These are phyloP conservation scores for Talaromyces sp. DNA, from an alignment of 2,329 filamentous ascomycete genomes.

Conservation along the genomic window DNA sequence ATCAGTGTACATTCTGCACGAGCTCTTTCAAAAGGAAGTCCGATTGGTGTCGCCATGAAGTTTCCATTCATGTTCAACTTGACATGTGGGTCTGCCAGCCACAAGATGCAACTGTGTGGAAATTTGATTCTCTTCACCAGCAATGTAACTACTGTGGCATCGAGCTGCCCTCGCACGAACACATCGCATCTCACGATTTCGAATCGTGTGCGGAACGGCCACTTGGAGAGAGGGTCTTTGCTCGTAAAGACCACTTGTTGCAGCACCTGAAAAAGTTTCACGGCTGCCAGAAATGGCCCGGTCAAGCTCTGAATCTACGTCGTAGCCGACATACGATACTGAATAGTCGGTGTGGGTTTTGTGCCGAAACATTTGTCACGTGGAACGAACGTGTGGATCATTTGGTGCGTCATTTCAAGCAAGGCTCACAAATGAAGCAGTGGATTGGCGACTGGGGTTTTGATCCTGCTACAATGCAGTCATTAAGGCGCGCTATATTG, in stretches of 20 bases:
- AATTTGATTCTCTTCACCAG: conserved; percentile 17
- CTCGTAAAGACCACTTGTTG: conserved; percentile 56
- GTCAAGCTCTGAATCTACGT: conserved; percentile 47
- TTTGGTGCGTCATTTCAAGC: conserved; percentile 54
- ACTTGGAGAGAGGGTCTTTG: conserved; percentile 52
- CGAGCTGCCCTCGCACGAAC: conserved; percentile 44
- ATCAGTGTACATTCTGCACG: conserved; percentile 51
- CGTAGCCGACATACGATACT: conserved; percentile 44
- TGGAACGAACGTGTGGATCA: conserved; percentile 55
- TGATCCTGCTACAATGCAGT: conserved; percentile 29
- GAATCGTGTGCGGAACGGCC: conserved; percentile 52
- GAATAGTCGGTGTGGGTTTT: conserved; percentile 55
- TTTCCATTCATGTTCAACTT: conserved; percentile 48
- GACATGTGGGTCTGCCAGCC: conserved; percentile 42
- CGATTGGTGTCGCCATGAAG: conserved; percentile 52
- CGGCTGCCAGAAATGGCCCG: conserved; percentile 44
- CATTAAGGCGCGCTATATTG: conserved; percentile 7
- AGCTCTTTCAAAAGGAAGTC: conserved; percentile 50
- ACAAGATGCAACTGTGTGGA: conserved; percentile 6
- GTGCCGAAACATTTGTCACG: conserved; percentile 44
- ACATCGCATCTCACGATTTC: conserved; percentile 51
- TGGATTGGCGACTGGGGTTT: conserved; percentile 57
- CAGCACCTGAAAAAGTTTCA: conserved; percentile 58
- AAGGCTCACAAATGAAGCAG: conserved; percentile 51
- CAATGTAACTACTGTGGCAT: conserved; percentile 51